phyloP scores from a whole-genome alignment of 257 asterid species.

The Coffea canephora region DNA sequence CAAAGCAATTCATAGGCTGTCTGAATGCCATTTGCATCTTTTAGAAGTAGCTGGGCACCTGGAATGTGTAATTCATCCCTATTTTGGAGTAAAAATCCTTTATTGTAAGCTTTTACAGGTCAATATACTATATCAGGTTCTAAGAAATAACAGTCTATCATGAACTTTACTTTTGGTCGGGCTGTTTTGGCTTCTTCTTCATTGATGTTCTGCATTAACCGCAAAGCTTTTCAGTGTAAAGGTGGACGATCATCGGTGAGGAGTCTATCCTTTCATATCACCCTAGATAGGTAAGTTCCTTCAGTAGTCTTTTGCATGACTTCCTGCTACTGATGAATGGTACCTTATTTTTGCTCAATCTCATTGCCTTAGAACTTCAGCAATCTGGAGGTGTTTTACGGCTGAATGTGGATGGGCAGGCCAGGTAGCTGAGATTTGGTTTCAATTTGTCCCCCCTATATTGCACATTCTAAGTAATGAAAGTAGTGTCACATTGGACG shows the following conservation, averaged over 20 bases:
- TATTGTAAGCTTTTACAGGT: background rate
- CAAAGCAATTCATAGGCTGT: background rate
- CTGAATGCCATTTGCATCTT: background rate
- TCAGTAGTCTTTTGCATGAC: background rate
- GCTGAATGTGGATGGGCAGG: slow-evolving; percentile 26
- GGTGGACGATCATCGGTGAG: slow-evolving; percentile 21
- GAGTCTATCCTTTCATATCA: slow-evolving; percentile 20
- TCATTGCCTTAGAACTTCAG: slow-evolving; percentile 2
- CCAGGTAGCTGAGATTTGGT: slow-evolving; percentile 17
- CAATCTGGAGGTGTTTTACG: slow-evolving; percentile 25
- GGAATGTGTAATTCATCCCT: background rate
- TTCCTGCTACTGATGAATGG: background rate
- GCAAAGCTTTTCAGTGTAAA: slow-evolving; percentile 5
- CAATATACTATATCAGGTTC: background rate
- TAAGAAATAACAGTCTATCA: background rate
- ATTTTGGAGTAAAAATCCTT: background rate
- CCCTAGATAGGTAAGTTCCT: slow-evolving; percentile 17
- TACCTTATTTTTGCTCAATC: background rate
- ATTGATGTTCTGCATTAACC: background rate
- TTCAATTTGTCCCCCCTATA: background rate
- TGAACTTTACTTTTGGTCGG: background rate
- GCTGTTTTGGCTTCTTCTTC: background rate
- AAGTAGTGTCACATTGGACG: background rate
- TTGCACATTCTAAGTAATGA: background rate
- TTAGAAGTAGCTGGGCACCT: background rate